phyloP scores from a whole-genome alignment of 768 basidiomycete species.

The Leccinum obscurum region DNA sequence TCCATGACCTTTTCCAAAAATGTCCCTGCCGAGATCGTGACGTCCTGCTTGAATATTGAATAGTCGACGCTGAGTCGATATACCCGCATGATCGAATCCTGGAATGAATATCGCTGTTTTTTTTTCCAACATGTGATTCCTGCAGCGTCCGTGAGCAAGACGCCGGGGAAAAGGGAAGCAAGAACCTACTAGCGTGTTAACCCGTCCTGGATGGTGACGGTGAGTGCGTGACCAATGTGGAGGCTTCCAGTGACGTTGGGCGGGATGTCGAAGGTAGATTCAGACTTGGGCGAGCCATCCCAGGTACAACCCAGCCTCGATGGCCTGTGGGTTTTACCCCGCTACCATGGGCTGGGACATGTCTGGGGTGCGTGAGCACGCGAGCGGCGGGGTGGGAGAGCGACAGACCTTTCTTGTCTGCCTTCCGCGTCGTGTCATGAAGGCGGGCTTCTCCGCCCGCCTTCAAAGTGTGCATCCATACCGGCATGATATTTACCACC shows the following conservation, averaged over 20 bases:
- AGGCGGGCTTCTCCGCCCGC: too few species aligned
- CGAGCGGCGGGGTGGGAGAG: too few species aligned
- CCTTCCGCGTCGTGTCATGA: too few species aligned
- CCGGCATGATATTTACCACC: background rate
- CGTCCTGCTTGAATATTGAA: constrained; percentile 65
- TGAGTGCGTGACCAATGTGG: constrained; percentile 94
- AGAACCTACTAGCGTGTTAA: constrained; percentile 77
- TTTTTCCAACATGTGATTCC: constrained; percentile 93
- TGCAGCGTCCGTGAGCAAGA: too few species aligned
- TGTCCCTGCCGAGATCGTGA: constrained; percentile 93
- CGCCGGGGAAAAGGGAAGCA: background rate
- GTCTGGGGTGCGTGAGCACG: too few species aligned
- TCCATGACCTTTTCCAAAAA: constrained; percentile 86
- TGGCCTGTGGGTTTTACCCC: constrained; percentile 92
- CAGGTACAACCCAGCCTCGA: constrained; percentile 91
- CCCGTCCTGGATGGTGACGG: constrained; percentile 87
- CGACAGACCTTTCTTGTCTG: too few species aligned
- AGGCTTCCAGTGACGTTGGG: constrained; percentile 94
- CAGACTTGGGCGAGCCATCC: constrained; percentile 59
- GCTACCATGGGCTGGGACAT: too few species aligned
- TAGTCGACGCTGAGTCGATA: constrained; percentile 94
- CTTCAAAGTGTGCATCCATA: too few species aligned
- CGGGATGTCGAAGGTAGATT: constrained; percentile 81
- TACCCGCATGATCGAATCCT: constrained; percentile 97
- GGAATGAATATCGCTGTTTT: constrained; percentile 81